A percentile compares a stretch with the other conserved stretches of the same genome.
Evolutionary conservation across 345 rosid species (phyloP).

Genomic region (Arabidopsis arenosa): DNA sequence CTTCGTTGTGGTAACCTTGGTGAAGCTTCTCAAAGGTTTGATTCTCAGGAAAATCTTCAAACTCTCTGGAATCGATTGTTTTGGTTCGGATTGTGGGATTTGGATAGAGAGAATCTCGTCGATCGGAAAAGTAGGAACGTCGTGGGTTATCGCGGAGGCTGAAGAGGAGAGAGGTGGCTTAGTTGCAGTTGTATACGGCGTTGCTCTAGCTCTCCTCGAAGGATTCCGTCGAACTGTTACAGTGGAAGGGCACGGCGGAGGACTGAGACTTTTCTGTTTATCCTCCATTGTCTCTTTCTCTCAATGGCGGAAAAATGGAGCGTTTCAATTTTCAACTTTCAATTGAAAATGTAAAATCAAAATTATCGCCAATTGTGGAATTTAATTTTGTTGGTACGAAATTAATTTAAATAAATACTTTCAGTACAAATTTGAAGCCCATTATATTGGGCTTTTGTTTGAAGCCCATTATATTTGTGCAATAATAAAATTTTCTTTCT

Average conservation of each 20-base stretch:
- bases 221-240: constrained; percentile 80
- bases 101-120: constrained; percentile 62
- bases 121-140: constrained; percentile 63
- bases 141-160: constrained; percentile 38
- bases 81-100: constrained; percentile 31
- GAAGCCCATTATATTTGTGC: constrained; percentile 9
- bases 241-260: constrained; percentile 56
- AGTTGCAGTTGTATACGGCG: constrained; percentile 48
- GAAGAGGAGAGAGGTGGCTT: constrained; percentile 26
- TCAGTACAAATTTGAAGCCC: background rate
- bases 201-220: constrained; percentile 70
- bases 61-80: constrained; percentile 46
- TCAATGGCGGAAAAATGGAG: constrained; percentile 41
- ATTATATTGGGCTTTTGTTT: background rate
- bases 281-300: constrained; percentile 20
- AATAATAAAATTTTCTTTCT: background rate
- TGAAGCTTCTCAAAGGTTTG: constrained; percentile 48
- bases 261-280: constrained; percentile 48
- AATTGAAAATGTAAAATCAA: constrained; percentile 3
- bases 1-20: constrained; percentile 28
- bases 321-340: constrained; percentile 17
- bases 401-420: background rate
- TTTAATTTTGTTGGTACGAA: background rate
- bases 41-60: constrained; percentile 75
- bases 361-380: background rate